Conservation (phyloP, 1,284 basidiomycete species). For the Salmacisia buchloeana region DNA sequence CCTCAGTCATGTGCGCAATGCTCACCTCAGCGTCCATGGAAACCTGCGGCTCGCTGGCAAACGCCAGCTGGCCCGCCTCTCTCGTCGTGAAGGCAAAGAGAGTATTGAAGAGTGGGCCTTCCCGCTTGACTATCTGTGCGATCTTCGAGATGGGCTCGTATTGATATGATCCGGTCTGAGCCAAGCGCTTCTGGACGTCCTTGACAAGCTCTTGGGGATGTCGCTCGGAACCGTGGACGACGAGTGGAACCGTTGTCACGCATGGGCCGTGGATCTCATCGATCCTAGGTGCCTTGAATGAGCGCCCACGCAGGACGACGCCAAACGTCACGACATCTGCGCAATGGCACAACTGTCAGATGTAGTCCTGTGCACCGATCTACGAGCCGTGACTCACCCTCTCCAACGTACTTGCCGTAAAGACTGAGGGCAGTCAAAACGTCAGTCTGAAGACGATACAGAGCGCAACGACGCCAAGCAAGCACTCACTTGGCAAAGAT, state of each 20-base stretch:
- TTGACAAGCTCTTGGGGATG: neutral
- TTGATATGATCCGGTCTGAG: neutral
- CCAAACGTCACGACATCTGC: constrained; percentile 25
- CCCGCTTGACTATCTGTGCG: neutral
- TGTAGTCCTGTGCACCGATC: too few species aligned
- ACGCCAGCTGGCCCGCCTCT: neutral
- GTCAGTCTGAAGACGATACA: constrained; percentile 3
- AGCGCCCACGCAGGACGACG: constrained; percentile 39
- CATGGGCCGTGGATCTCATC: constrained; percentile 40
- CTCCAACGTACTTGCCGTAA: neutral
- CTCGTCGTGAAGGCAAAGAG: constrained; percentile 1
- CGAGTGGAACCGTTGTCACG: constrained; percentile 41
- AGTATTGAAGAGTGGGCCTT: neutral
- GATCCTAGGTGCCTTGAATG: constrained; percentile 19
- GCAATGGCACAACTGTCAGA: neutral
- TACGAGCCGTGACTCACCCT: neutral
- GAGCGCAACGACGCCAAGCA: neutral
- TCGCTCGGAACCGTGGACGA: neutral
- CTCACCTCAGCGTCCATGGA: constrained; percentile 6
- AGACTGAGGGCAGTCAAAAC: constrained; percentile 17
- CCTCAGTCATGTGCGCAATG: neutral
- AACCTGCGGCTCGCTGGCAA: neutral
- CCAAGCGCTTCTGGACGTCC: neutral
- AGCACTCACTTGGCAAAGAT: constrained; percentile 17
- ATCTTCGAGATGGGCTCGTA: neutral